Evolutionary conservation across 23 red algal genomes (phyloP).

Genomic region (Gracilaria domingensis): DNA sequence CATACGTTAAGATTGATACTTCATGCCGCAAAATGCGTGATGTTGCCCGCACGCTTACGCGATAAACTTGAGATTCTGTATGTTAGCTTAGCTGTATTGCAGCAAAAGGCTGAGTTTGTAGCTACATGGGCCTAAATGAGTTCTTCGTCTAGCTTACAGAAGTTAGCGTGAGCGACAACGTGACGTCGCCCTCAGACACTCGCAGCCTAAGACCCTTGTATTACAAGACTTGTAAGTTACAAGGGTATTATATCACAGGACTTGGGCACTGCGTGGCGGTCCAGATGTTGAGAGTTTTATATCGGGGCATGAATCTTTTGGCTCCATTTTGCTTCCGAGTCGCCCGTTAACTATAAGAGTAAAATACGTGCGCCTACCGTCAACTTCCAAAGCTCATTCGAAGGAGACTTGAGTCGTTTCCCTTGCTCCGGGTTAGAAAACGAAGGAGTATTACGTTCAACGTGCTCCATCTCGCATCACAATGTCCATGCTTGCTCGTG

Average conservation of each 20-base stretch:
- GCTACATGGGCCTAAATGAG: too few species aligned
- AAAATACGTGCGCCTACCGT: not conserved
- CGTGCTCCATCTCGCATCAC: not conserved
- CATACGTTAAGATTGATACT: not conserved
- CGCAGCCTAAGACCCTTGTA: too few species aligned
- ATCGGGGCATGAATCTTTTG: constrained; percentile 8
- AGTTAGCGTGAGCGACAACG: not conserved
- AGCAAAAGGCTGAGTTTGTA: too few species aligned
- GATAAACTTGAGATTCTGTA: not conserved
- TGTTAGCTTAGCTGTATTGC: not conserved
- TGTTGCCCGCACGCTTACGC: not conserved
- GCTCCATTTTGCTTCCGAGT: not conserved
- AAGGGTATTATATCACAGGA: not conserved
- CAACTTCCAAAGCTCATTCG: not conserved
- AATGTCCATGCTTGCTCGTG: constrained; percentile 25
- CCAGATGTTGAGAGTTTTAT: not conserved
- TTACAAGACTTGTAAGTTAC: too few species aligned
- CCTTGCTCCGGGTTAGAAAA: not conserved
- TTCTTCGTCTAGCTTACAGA: constrained; percentile 11
- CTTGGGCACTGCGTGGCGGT: not conserved
- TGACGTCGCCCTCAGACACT: not conserved
- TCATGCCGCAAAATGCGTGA: not conserved
- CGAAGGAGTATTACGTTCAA: not conserved
- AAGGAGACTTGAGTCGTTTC: not conserved
- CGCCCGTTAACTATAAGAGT: not conserved